A percentile compares a stretch with the other conserved stretches of the same genome.
phyloP scores from a whole-genome alignment of 257 asterid species.

The Rauvolfia tetraphylla region DNA sequence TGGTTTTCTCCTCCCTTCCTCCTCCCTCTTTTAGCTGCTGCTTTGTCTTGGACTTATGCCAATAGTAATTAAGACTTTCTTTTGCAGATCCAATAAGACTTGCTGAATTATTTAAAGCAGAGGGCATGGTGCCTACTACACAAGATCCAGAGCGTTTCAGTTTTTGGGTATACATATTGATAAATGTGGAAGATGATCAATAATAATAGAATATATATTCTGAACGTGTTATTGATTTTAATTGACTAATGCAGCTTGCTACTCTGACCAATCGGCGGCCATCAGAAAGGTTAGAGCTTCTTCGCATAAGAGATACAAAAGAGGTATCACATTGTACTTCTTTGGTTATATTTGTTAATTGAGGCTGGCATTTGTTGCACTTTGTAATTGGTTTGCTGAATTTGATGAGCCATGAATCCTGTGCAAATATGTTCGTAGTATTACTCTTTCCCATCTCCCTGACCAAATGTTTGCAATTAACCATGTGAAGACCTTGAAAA shows the following conservation, averaged over 20 bases:
- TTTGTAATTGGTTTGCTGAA: background rate
- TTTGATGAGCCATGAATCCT: background rate
- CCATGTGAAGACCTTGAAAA: background rate
- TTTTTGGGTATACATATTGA: slow-evolving; percentile 70
- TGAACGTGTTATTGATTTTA: slow-evolving; percentile 7
- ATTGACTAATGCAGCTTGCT: slow-evolving; percentile 61
- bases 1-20: background rate
- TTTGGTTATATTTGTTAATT: background rate
- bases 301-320: slow-evolving; percentile 65
- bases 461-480: background rate
- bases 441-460: background rate
- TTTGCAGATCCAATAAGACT: slow-evolving; percentile 71
- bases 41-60: background rate
- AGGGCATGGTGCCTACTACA: slow-evolving; percentile 80
- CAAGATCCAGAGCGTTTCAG: slow-evolving; percentile 85
- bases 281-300: slow-evolving; percentile 83
- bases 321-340: slow-evolving; percentile 47
- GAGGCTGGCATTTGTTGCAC: background rate
- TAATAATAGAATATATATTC: background rate
- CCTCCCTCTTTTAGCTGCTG: background rate
- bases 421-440: background rate
- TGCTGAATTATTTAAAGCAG: slow-evolving; percentile 80
- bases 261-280: slow-evolving; percentile 76
- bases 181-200: slow-evolving; percentile 17
- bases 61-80: slow-evolving; percentile 7